Conservation (phyloP, 2,329 filamentous ascomycete genomes). For the Ascochyta pisi region DNA sequence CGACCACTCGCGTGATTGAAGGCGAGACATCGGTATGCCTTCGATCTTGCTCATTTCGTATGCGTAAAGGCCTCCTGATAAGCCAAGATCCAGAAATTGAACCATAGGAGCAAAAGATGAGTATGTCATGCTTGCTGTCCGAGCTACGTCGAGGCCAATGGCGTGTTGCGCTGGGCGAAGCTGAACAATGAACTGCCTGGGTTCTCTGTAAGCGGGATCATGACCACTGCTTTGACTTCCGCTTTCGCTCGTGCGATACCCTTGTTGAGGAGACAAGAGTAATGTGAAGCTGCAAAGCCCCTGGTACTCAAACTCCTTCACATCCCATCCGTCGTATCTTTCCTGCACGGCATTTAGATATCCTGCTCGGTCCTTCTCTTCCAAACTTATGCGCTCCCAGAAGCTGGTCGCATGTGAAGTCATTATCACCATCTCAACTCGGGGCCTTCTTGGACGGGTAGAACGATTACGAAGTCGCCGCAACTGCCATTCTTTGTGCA, state of each 20-base stretch:
- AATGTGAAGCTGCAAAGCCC: conserved; percentile 37
- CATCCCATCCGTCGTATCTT: conserved; percentile 5
- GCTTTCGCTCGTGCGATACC: background rate
- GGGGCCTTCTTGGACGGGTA: background rate
- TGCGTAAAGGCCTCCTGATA: conserved; percentile 24
- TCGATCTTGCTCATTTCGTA: conserved; percentile 37
- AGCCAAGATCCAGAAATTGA: conserved; percentile 8
- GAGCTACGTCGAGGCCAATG: conserved; percentile 28
- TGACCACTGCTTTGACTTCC: background rate
- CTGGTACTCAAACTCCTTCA: conserved; percentile 27
- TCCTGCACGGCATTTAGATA: conserved; percentile 19
- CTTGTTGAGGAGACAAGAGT: background rate
- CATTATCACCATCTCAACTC: background rate
- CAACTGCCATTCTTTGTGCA: background rate
- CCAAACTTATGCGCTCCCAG: conserved; percentile 23
- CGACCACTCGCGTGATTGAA: conserved; percentile 12
- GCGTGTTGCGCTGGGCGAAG: conserved; percentile 35
- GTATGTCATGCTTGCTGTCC: conserved; percentile 31
- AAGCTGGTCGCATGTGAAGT: conserved; percentile 5
- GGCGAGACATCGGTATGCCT: conserved; percentile 32
- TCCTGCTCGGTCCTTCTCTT: conserved; percentile 11
- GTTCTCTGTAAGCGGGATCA: too few species aligned
- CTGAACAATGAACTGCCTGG: conserved; percentile 29
- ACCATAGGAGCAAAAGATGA: conserved; percentile 30
- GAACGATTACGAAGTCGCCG: background rate